phyloP scores from a whole-genome alignment of 192 early-diverging fungal genomes.

The Chytriomyces sp. region DNA sequence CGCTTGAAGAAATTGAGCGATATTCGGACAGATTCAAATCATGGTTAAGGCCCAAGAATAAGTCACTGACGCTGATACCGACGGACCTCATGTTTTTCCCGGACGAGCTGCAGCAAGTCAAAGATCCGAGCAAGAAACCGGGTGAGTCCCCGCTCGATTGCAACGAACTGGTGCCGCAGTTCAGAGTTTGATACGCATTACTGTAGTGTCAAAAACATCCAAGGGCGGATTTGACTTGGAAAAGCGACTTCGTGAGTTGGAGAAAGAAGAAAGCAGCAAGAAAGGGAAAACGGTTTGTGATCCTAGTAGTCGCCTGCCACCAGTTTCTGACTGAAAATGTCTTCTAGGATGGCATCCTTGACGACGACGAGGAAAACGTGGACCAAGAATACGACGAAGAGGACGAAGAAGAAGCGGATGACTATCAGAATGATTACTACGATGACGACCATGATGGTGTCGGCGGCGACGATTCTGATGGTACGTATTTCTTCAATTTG shows the following conservation, averaged over 20 bases:
- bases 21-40: constrained; percentile 34
- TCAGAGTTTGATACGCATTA: too few species aligned
- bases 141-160: not conserved
- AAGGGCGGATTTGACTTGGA: constrained; percentile 21
- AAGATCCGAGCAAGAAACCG: constrained; percentile 24
- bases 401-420: constrained; percentile 29
- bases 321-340: not conserved
- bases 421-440: constrained; percentile 25
- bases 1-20: constrained; percentile 22
- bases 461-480: constrained; percentile 25
- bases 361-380: constrained; percentile 20
- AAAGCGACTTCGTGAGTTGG: constrained; percentile 1
- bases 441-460: constrained; percentile 34
- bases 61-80: constrained; percentile 10
- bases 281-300: constrained; percentile 3
- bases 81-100: constrained; percentile 32
- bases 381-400: constrained; percentile 33
- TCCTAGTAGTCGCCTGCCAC: not conserved
- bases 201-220: constrained; percentile 2
- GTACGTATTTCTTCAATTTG: too few species aligned
- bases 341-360: not conserved
- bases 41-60: constrained; percentile 19
- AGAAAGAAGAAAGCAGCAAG: constrained; percentile 23
- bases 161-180: not conserved
- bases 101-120: constrained; percentile 29